Evolutionary conservation across 257 asterid species (phyloP).

Genomic region (Gentiana dahurica): DNA sequence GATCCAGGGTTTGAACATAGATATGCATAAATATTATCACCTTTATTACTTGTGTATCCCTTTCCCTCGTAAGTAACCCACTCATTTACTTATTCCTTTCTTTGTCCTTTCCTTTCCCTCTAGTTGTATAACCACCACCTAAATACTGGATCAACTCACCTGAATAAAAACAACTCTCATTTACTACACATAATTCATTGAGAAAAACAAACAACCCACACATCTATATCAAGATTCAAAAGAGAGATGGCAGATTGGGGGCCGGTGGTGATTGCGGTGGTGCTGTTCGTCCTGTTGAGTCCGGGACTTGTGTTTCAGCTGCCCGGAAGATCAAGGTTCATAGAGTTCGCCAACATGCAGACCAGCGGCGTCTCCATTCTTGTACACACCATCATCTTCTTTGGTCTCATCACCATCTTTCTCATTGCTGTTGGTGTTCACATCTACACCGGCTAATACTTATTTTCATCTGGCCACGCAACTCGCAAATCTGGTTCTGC

Average conservation of each 20-base stretch:
- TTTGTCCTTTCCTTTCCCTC: too few relatives aligned
- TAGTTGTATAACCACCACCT: too few relatives aligned
- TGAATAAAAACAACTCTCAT: too few relatives aligned
- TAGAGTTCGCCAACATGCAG: slow-evolving; percentile 41
- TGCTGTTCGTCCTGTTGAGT: slow-evolving; percentile 39
- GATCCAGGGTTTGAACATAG: too few relatives aligned
- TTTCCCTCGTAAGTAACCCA: neutral
- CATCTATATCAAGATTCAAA: neutral
- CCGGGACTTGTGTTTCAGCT: slow-evolving; percentile 49
- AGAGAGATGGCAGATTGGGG: slow-evolving; percentile 39
- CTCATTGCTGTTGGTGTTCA: slow-evolving; percentile 31
- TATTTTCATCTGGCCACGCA: too few relatives aligned
- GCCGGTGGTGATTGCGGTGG: slow-evolving; percentile 31
- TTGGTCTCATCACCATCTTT: slow-evolving; percentile 40
- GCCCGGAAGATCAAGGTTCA: slow-evolving; percentile 33
- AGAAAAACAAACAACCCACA: neutral
- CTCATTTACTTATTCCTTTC: neutral
- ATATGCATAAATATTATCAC: too few relatives aligned
- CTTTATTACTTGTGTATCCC: neutral
- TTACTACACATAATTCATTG: too few relatives aligned
- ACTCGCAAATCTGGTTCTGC: too few relatives aligned
- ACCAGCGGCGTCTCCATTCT: slow-evolving; percentile 42
- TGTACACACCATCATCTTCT: slow-evolving; percentile 41
- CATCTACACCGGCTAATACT: slow-evolving; percentile 22
- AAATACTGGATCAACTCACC: too few relatives aligned